A percentile compares a stretch with the other conserved stretches of the same genome.
Evolutionary conservation across 2,329 filamentous ascomycete species (phyloP).

Genomic region (Ophiostoma sp.): DNA sequence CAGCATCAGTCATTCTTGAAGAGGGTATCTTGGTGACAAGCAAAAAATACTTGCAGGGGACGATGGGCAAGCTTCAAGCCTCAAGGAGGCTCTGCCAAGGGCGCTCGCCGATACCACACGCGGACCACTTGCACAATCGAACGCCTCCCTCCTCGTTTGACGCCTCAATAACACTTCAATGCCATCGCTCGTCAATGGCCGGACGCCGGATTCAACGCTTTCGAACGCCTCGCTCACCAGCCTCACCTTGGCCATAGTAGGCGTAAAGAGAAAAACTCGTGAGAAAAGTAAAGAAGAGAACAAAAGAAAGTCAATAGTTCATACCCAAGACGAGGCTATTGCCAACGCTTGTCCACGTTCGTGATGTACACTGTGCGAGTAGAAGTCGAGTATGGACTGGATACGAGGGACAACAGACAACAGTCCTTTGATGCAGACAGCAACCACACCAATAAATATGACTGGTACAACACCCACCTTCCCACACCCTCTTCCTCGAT

Average conservation of each 20-base stretch:
- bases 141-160: background rate
- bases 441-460: constrained; percentile 6
- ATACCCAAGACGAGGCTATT: background rate
- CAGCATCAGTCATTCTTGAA: background rate
- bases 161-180: background rate
- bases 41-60: background rate
- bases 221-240: background rate
- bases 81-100: background rate
- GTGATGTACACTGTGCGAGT: constrained; percentile 4
- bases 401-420: background rate
- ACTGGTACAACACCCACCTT: background rate
- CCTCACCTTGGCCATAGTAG: background rate
- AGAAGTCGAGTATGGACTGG: background rate
- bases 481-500: background rate
- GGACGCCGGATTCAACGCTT: background rate
- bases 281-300: background rate
- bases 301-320: background rate
- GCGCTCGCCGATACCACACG: background rate
- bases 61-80: no score
- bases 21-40: background rate
- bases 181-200: background rate
- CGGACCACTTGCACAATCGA: background rate
- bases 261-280: background rate
- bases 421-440: background rate
- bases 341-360: constrained; percentile 1